Conservation (phyloP, 805 yeast species). For the Metschnikowia amazonensis region DNA sequence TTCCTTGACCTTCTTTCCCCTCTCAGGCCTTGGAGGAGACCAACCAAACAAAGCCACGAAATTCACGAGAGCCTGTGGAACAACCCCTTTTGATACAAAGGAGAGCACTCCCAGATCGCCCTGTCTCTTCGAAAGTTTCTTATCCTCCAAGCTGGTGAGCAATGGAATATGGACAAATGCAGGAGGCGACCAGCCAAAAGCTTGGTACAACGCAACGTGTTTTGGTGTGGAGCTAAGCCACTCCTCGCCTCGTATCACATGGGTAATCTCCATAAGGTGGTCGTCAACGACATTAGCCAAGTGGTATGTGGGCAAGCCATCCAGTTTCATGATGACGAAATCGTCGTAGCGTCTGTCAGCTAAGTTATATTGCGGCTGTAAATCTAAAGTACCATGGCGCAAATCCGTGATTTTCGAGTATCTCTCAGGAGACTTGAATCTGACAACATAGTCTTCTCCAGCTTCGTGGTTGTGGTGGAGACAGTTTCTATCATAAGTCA, state of each 20-base stretch:
- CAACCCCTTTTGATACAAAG: slow-evolving; percentile 55
- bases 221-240: slow-evolving; percentile 97
- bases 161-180: slow-evolving; percentile 85
- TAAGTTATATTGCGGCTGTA: slow-evolving; percentile 75
- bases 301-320: slow-evolving; percentile 93
- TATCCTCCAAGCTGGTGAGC: slow-evolving; percentile 65
- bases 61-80: slow-evolving; percentile 85
- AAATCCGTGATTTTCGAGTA: slow-evolving; percentile 71
- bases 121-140: slow-evolving; percentile 80
- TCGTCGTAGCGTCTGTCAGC: slow-evolving; percentile 81
- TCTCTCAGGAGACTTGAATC: slow-evolving; percentile 71
- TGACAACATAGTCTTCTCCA: slow-evolving; percentile 49
- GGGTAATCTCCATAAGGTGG: slow-evolving; percentile 86
- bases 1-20: slow-evolving; percentile 50
- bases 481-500: slow-evolving; percentile 87
- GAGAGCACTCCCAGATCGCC: slow-evolving; percentile 74
- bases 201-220: slow-evolving; percentile 80
- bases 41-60: slow-evolving; percentile 92
- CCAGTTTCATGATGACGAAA: slow-evolving; percentile 85
- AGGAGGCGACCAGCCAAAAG: slow-evolving; percentile 85
- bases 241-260: slow-evolving; percentile 95
- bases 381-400: slow-evolving; percentile 69
- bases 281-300: slow-evolving; percentile 96
- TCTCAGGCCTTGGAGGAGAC: slow-evolving; percentile 66
- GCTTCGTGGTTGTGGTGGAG: slow-evolving; percentile 33